phyloP scores from a whole-genome alignment of 495 filamentous ascomycete genomes.

The Tuber melanosporum region DNA sequence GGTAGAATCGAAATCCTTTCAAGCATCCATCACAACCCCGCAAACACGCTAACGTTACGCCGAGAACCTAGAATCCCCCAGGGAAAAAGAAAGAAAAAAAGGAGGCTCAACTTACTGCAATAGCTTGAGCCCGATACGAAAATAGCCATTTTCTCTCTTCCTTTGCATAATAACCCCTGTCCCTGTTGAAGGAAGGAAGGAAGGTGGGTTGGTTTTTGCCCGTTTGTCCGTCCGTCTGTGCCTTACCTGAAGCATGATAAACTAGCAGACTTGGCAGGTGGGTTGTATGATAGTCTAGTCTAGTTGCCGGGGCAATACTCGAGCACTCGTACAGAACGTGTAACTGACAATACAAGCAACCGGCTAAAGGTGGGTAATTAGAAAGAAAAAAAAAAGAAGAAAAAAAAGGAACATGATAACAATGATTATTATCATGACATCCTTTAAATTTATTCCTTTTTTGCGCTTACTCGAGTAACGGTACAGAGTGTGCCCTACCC shows the following conservation, averaged over 20 bases:
- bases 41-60: neutral
- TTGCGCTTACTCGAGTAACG: too few species aligned
- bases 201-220: neutral
- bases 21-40: neutral
- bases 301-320: neutral
- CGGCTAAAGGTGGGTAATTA: too few species aligned
- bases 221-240: neutral
- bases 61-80: neutral
- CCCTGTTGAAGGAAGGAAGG: neutral
- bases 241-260: neutral
- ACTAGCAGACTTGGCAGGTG: neutral
- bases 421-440: too few species aligned
- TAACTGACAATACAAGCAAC: neutral
- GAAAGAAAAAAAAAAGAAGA: too few species aligned
- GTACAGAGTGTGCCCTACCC: too few species aligned
- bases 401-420: too few species aligned
- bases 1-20: neutral
- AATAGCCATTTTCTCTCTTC: neutral
- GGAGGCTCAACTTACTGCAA: neutral
- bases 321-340: too few species aligned
- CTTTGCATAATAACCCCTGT: neutral
- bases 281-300: neutral
- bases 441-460: too few species aligned
- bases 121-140: neutral
- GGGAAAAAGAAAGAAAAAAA: neutral